Base-by-base conservation (phyloP, 768 basidiomycete genomes). In the Phaeotremella fagi region DNA sequence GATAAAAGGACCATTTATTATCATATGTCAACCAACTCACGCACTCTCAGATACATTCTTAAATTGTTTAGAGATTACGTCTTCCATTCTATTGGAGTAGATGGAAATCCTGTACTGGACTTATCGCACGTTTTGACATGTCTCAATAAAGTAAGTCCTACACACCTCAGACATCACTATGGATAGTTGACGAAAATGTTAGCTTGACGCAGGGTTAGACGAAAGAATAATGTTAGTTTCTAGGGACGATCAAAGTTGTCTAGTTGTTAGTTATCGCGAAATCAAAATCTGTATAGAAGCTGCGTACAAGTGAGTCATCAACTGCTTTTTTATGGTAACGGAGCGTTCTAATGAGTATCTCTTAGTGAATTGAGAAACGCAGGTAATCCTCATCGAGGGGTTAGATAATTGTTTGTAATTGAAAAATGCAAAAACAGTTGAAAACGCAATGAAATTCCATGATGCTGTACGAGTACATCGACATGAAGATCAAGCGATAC, bases 21-120 rank as follows among this genome's bases (percentile, higher is more conserved):
- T 20, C 4, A 4, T 15, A 18, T 4, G 23, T 16, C 29, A 14
- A 7, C 6, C 18, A 18, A n/a, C 45, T 9, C 42, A 24, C 11
- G 9, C 20, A 31, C 14, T 5, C 15, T n/a, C 29, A 65, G 66
- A 33, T 99, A 99, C 72, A 90, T 98, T 70, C 82, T 99, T 79
- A 97, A 95, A 79, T 81, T 99, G 42, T 98, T 99, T 81, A 82
- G 95, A 16, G 95, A 99, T 74, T 92, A 88, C 64, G 91, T 99
- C 23, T 99, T 99, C 75, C 95, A 99, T 70, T 91, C 95, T 73
- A 86, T 95, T 36, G 91, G 95, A 60, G 88, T 90, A 68, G 80
- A 82, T 60, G 88, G 90, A 9, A 84, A 86, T 48, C 92, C 95
- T 0, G 83, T 95, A 16, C 79, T 97, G 52, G 91, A 92, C 69